Conservation (phyloP, 2,329 filamentous ascomycete genomes). For the Blastomyces percursus region DNA sequence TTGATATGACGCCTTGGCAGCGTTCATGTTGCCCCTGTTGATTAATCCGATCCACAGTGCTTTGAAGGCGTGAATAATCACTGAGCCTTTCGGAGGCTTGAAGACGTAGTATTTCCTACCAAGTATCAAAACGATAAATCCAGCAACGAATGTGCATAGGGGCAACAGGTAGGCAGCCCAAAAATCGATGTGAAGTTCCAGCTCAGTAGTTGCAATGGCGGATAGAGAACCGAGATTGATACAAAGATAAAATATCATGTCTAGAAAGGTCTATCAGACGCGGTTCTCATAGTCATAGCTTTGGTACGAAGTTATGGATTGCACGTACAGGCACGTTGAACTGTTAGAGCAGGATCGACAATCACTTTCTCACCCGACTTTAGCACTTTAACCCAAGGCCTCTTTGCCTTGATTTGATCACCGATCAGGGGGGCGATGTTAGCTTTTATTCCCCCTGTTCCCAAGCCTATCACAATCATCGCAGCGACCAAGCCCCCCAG, state of each 20-base stretch:
- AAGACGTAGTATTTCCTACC: constrained; percentile 37
- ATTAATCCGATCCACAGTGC: constrained; percentile 43
- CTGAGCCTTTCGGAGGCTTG: constrained; percentile 48
- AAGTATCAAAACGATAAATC: constrained; percentile 44
- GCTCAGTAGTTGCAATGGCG: constrained; percentile 53
- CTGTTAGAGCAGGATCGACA: constrained; percentile 55
- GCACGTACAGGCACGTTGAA: constrained; percentile 48
- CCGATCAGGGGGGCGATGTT: constrained; percentile 51
- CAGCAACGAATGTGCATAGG: constrained; percentile 52
- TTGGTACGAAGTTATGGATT: neutral
- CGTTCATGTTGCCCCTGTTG: constrained; percentile 45
- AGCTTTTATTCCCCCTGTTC: constrained; percentile 57
- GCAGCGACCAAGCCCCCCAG: constrained; percentile 46
- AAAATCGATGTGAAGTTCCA: constrained; percentile 58
- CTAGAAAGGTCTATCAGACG: constrained; percentile 7
- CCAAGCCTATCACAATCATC: constrained; percentile 53
- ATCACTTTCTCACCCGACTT: constrained; percentile 47
- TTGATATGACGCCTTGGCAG: constrained; percentile 56
- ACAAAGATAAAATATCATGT: constrained; percentile 63
- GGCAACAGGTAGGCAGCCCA: constrained; percentile 53
- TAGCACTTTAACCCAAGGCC: constrained; percentile 36
- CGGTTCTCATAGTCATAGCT: neutral
- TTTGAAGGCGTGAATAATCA: constrained; percentile 56
- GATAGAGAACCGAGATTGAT: constrained; percentile 65
- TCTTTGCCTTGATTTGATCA: constrained; percentile 53